Conservation (phyloP, 495 filamentous ascomycete genomes). For the Podospora sp. region DNA sequence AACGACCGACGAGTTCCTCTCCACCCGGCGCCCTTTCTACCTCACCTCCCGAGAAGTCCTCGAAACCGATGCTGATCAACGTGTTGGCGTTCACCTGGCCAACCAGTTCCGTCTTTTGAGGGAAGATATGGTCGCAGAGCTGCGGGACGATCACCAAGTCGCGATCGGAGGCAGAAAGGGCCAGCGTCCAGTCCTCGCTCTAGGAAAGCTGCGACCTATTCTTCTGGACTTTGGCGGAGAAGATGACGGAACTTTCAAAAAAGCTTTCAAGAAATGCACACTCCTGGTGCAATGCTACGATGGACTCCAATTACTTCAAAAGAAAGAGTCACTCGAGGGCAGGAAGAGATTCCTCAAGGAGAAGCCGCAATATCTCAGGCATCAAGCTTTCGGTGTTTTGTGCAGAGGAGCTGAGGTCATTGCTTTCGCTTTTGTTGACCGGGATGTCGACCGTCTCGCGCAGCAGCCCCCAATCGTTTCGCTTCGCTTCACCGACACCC, state of each 20-base stretch:
- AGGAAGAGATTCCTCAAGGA: constrained; percentile 50
- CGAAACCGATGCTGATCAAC: constrained; percentile 37
- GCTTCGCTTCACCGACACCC: constrained; percentile 54
- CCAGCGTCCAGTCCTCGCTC: constrained; percentile 33
- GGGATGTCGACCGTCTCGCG: constrained; percentile 57
- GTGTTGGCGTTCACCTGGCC: constrained; percentile 61
- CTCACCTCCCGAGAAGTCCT: constrained; percentile 48
- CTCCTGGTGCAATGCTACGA: constrained; percentile 47
- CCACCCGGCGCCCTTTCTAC: constrained; percentile 61
- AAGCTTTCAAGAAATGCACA: constrained; percentile 40
- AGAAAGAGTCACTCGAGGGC: constrained; percentile 33
- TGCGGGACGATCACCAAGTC: constrained; percentile 62
- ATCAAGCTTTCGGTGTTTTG: constrained; percentile 65
- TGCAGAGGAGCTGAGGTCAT: constrained; percentile 53
- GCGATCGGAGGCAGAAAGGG: constrained; percentile 49
- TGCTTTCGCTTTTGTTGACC: constrained; percentile 63
- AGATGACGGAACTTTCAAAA: constrained; percentile 9
- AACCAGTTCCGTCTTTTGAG: constrained; percentile 79
- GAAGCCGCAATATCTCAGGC: constrained; percentile 56
- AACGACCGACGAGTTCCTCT: constrained; percentile 68
- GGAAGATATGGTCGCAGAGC: constrained; percentile 71
- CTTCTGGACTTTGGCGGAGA: constrained; percentile 36
- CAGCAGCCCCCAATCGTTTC: constrained; percentile 51
- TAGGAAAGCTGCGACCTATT: constrained; percentile 29
- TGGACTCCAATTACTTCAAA: constrained; percentile 50